Evolutionary conservation across 129 eudicot species (phyloP), one percentile per base, ranked within the genome.

Genomic region (Centella asiatica): DNA sequence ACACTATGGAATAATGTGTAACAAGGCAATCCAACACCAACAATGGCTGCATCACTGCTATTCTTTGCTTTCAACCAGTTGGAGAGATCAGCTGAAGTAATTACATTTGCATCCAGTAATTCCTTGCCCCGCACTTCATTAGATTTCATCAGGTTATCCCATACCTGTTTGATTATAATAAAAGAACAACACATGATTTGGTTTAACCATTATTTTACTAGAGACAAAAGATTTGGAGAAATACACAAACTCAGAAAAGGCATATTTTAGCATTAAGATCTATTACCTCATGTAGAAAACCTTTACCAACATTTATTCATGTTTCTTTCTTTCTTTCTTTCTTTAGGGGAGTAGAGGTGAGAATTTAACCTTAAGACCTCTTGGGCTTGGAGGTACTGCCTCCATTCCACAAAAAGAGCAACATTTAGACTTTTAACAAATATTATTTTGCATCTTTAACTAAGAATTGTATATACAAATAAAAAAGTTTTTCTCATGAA

Each of bases 21-120:
- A 61, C 82, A 79, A 27, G 96, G 95, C 62, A 87, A 46, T 51
- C 99, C 99, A 13, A 63, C 76, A 54, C 88, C 78, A 17, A 92
- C 47, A 25, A 92, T 56, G 17, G 80, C 37, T 0, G 79, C 79
- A 17, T 84, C 94, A 50, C 65, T 64, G 49, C 82, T 61, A 17
- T 76, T 67, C 70, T 80, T 92, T 27, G 86, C 83, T 55, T 84
- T 87, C 55, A 92, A 66, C 99, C 99, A 92, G 27, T 82, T 83
- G 22, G 65, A 71, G 36, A 92, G 99, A 49, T 92, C 99, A 46
- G 72, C 36, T 22, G 71, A 72, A 11, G 82, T 66, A 61, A 92
- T 72, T 50, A 84, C 72, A 23, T 75, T 77, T 12, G 82, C 78
- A 45, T 92, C 96, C 57, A 87, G 70, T 22, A 92, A 72, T 47